Conservation (phyloP, 2,329 filamentous ascomycete species). For the Aspergillus floridensis region DNA sequence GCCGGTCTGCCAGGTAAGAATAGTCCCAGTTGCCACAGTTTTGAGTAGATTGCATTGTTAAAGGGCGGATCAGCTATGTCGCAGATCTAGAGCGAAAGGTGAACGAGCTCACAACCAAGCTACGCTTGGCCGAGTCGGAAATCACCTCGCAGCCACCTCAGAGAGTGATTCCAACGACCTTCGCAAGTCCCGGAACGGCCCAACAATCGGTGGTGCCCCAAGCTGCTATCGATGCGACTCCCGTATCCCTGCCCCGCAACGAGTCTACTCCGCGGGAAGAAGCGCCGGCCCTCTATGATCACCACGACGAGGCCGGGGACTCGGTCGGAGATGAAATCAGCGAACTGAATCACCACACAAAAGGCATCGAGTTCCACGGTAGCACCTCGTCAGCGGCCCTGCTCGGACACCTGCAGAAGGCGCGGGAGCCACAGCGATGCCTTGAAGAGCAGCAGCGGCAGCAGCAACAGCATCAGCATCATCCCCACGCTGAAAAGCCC, state of each 20-base stretch:
- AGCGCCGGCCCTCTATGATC: conserved; percentile 14
- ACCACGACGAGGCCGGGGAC: conserved; percentile 25
- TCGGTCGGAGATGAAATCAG: conserved; percentile 40
- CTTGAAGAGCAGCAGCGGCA: conserved; percentile 13
- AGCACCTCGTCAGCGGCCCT: conserved; percentile 49
- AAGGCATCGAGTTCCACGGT: conserved; percentile 50
- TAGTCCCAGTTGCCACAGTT: neutral
- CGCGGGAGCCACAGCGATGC: conserved; percentile 22
- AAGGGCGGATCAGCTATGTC: conserved; percentile 28
- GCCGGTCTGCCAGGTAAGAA: conserved; percentile 28
- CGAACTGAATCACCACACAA: conserved; percentile 47
- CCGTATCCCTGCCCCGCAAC: conserved; percentile 24
- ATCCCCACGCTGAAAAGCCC: conserved; percentile 5
- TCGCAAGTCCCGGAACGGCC: neutral
- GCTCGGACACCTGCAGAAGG: conserved; percentile 42
- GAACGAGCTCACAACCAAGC: conserved; percentile 29
- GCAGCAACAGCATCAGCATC: conserved; percentile 1
- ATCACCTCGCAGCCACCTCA: conserved; percentile 11
- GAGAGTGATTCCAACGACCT: neutral
- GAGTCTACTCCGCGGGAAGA: conserved; percentile 20
- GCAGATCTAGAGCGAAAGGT: conserved; percentile 36
- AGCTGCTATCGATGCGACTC: conserved; percentile 20
- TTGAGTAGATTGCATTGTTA: neutral
- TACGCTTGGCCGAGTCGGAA: conserved; percentile 23
- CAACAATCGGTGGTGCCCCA: conserved; percentile 4